Percentiles rank a stretch among this genome's conserved stretches.
Evolutionary conservation across 352 stramenopile genomes (phyloP).

Genomic region (Aphanomyces euteiches): DNA sequence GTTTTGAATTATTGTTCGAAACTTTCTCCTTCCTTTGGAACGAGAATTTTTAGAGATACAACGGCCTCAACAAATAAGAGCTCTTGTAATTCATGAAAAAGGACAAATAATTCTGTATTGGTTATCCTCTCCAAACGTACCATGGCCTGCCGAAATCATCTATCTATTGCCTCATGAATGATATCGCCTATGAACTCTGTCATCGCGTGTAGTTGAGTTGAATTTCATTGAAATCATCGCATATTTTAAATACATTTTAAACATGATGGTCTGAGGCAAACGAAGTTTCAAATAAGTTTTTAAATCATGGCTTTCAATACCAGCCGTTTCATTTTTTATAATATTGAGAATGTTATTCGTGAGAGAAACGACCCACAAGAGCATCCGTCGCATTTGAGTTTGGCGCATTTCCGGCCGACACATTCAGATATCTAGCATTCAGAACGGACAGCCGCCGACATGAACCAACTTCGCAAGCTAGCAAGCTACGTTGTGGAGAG

Average conservation of each 20-base stretch:
- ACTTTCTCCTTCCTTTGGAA: too few relatives aligned
- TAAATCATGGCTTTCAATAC: background rate
- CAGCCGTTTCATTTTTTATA: background rate
- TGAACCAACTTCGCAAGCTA: conserved; percentile 23
- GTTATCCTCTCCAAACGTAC: background rate
- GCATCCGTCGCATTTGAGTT: background rate
- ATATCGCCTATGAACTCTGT: too few relatives aligned
- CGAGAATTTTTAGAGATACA: too few relatives aligned
- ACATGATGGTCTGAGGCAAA: background rate
- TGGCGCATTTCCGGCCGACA: background rate
- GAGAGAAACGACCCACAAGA: conserved; percentile 17
- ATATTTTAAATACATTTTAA: background rate
- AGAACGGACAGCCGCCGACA: background rate
- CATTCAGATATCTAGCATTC: background rate
- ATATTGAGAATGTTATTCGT: background rate
- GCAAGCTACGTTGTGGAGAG: conserved; percentile 24
- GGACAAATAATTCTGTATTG: too few relatives aligned
- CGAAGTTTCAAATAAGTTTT: too few relatives aligned
- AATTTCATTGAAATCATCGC: too few relatives aligned
- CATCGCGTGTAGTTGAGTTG: too few relatives aligned
- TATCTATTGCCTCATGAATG: too few relatives aligned
- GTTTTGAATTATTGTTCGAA: too few relatives aligned
- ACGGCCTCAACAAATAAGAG: too few relatives aligned
- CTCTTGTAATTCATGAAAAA: too few relatives aligned
- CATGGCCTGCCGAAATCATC: conserved; percentile 2